Evolutionary conservation across 108 stramenopile species (phyloP), one percentile per base, ranked within the genome.

Genomic region (Pseudonitzschia pungens): DNA sequence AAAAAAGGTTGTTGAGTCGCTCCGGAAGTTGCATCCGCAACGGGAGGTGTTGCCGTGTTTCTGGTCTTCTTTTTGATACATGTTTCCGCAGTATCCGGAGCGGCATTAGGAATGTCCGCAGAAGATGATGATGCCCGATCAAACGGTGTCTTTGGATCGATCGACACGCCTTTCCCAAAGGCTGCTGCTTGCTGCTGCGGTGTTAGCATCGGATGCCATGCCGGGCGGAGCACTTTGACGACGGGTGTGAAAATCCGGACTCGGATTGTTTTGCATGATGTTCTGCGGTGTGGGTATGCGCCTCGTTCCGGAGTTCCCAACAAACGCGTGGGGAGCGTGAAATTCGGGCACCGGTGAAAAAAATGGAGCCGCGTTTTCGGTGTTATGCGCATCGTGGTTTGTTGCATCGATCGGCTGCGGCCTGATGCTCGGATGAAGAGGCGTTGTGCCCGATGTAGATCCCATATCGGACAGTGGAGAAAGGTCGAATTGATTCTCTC

Each of bases 41-140:
- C 26, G 22, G 32, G 68, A 14, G 75, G 69, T 50, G 69, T 70
- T 32, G 64, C 53, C 28, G 75, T 75, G 27, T 67, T 75, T 40
- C 74, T 56, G 27, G 53, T 68, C 62, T 69, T 76, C 63, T 76
- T 76, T 36, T 70, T 69, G 22, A 65, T n/a, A 15, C 43, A 54
- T 16, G 75, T 33, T 18, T 70, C 69, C 16, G 69, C 68, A 45
- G 75, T 63, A 31, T 24, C 22, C n/a, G 70, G 56, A 57, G 53
- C 54, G n/a, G 69, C 48, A 36, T 64, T 43, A n/a, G 33, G 22
- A 58, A 36, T 12, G 21, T 26, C 31, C 32, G 27, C 26, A 1
- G 4, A 9, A 40, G 28, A 57, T 71, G 40, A 58, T 71, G 40
- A 58, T 40, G 71, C 16, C 36, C 27, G 41, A 66, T 75, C 67